Conservation (phyloP, 1,139 yeast genomes). For the Hyphopichia burtonii region DNA sequence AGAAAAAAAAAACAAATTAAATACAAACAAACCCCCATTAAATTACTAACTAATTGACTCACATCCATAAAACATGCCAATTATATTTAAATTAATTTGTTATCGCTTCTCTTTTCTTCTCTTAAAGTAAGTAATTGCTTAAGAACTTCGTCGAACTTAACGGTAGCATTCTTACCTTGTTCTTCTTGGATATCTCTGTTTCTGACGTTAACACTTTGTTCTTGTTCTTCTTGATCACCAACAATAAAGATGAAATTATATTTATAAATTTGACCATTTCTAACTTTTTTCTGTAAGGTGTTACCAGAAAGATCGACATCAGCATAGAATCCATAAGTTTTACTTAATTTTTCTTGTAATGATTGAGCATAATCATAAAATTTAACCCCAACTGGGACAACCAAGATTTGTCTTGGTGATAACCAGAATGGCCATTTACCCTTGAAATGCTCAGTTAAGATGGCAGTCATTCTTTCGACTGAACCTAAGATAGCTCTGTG, state of each 20-base stretch:
- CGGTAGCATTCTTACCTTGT: slow-evolving; percentile 87
- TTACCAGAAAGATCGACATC: slow-evolving; percentile 93
- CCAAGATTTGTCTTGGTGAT: slow-evolving; percentile 93
- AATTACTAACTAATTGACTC: not conserved
- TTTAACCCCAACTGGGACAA: slow-evolving; percentile 94
- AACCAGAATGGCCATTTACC: slow-evolving; percentile 99
- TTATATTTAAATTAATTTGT: slow-evolving; percentile 37
- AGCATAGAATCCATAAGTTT: slow-evolving; percentile 74
- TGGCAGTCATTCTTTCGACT: slow-evolving; percentile 97
- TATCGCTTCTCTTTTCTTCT: slow-evolving; percentile 69
- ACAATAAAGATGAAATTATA: slow-evolving; percentile 94
- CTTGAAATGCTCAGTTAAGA: slow-evolving; percentile 92
- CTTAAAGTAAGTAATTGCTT: slow-evolving; percentile 62
- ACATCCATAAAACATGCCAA: not conserved
- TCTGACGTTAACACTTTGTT: slow-evolving; percentile 82
- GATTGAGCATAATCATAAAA: slow-evolving; percentile 84
- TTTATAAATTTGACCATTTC: slow-evolving; percentile 89
- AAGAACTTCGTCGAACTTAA: slow-evolving; percentile 67
- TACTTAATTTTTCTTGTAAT: slow-evolving; percentile 64
- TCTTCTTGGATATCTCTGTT: slow-evolving; percentile 82
- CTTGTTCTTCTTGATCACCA: slow-evolving; percentile 86
- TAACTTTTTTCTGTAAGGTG: slow-evolving; percentile 93
- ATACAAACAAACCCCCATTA: not conserved
- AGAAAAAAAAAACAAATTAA: not conserved
- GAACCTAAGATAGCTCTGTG: slow-evolving; percentile 98